Percentiles rank a stretch among this genome's conserved stretches.
phyloP scores from a whole-genome alignment of 1,284 basidiomycete genomes.

The Sporisorium reilianum region DNA sequence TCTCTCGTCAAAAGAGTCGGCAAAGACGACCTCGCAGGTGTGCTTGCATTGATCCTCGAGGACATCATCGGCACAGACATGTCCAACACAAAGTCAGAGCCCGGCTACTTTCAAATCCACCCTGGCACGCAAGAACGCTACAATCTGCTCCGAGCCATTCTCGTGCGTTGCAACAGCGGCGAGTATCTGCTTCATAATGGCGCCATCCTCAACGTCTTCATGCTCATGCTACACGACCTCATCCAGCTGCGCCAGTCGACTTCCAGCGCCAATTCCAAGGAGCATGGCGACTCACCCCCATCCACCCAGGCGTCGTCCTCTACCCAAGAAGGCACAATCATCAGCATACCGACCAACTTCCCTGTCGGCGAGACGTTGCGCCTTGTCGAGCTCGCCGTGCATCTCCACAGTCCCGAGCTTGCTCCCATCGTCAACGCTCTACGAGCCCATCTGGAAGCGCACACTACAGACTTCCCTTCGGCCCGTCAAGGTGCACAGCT shows the following conservation, averaged over 20 bases:
- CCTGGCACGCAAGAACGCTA: slow-evolving; percentile 35
- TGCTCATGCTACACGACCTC: slow-evolving; percentile 41
- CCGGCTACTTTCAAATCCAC: slow-evolving; percentile 35
- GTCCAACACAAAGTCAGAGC: slow-evolving; percentile 11
- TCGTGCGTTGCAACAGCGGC: slow-evolving; percentile 23
- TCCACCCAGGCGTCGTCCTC: neutral
- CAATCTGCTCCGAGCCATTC: slow-evolving; percentile 33
- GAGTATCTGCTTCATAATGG: slow-evolving; percentile 29
- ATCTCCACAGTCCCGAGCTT: slow-evolving; percentile 26
- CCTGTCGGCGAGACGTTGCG: slow-evolving; percentile 37
- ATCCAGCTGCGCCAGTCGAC: slow-evolving; percentile 18
- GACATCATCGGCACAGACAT: slow-evolving; percentile 35
- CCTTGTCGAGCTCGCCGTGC: slow-evolving; percentile 25
- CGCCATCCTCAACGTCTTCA: slow-evolving; percentile 31
- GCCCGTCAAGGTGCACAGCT: slow-evolving; percentile 41
- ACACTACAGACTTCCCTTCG: slow-evolving; percentile 34
- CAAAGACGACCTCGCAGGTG: slow-evolving; percentile 20
- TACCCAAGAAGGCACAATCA: neutral
- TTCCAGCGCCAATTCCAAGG: neutral
- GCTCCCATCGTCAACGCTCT: slow-evolving; percentile 33
- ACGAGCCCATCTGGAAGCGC: slow-evolving; percentile 28
- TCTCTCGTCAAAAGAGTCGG: slow-evolving; percentile 24
- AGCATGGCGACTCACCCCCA: neutral
- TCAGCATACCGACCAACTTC: slow-evolving; percentile 27
- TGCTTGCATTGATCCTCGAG: slow-evolving; percentile 29